These are phyloP conservation scores for Apiotrichum akiyoshidainum DNA, from an alignment of 1,284 basidiomycete genomes.

Conservation along the genomic window DNA sequence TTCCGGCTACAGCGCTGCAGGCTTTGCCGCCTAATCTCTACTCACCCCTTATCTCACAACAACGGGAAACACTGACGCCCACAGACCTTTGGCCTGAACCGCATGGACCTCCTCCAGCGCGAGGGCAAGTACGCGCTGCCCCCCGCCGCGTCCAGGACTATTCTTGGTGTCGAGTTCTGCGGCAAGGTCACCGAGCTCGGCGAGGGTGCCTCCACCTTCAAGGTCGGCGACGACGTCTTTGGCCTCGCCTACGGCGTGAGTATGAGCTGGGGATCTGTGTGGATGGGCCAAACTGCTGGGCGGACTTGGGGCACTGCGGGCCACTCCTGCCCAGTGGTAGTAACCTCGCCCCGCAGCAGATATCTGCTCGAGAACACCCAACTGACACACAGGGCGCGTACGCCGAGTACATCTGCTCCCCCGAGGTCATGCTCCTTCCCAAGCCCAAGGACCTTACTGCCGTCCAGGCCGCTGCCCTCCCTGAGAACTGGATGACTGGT, in stretches of 20 bases:
- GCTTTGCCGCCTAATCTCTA: neutral
- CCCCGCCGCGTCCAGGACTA: constrained; percentile 64
- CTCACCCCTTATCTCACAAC: no score
- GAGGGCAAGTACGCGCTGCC: constrained; percentile 76
- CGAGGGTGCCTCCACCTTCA: constrained; percentile 58
- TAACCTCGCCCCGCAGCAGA: neutral
- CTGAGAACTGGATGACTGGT: constrained; percentile 84
- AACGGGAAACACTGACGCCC: no score
- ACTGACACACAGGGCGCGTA: constrained; percentile 69
- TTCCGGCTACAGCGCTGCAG: no score
- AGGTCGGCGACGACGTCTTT: constrained; percentile 77
- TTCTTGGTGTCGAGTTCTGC: constrained; percentile 90
- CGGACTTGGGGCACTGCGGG: no score
- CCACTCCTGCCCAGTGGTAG: no score
- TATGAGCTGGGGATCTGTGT: constrained; percentile 1
- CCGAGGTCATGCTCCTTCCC: constrained; percentile 65
- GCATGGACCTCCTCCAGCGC: constrained; percentile 76
- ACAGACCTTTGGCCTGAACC: constrained; percentile 76
- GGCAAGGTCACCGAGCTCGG: constrained; percentile 66
- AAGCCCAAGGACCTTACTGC: constrained; percentile 76
- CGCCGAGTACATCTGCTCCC: constrained; percentile 77
- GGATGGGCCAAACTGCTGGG: neutral
- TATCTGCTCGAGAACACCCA: neutral
- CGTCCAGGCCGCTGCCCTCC: constrained; percentile 78
- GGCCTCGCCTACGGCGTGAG: constrained; percentile 70